phyloP scores from a whole-genome alignment of 2,329 filamentous ascomycete genomes.

The Diplodia scrobiculata region DNA sequence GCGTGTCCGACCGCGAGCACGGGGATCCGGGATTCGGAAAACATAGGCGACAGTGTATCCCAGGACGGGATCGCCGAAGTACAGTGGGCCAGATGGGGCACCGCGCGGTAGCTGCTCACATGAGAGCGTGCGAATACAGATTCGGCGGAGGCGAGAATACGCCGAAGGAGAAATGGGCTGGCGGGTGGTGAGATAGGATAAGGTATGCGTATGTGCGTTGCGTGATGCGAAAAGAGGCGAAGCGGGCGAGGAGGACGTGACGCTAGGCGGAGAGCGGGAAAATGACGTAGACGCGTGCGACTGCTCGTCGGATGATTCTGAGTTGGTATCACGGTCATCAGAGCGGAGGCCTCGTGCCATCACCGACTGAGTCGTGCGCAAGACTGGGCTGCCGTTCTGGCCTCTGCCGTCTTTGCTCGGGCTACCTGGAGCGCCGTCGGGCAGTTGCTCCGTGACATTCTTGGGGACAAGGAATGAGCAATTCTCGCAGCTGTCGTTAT shows the following conservation, averaged over 20 bases:
- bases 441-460: constrained; percentile 56
- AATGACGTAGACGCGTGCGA: constrained; percentile 42
- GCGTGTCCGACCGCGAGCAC: constrained; percentile 59
- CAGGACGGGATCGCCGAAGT: constrained; percentile 58
- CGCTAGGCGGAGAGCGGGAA: constrained; percentile 35
- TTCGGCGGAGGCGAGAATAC: constrained; percentile 59
- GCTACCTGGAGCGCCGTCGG: constrained; percentile 57
- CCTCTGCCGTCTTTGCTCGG: constrained; percentile 53
- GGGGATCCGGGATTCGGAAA: constrained; percentile 61
- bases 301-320: constrained; percentile 43
- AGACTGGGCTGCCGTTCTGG: constrained; percentile 56
- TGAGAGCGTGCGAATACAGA: constrained; percentile 61
- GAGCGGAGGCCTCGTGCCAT: constrained; percentile 50
- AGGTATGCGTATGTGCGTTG: constrained; percentile 55
- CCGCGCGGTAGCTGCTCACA: constrained; percentile 60
- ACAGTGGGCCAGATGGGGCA: constrained; percentile 60
- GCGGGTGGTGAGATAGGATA: constrained; percentile 61
- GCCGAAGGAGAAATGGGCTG: constrained; percentile 57
- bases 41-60: constrained; percentile 63
- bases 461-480: constrained; percentile 60
- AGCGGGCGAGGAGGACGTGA: constrained; percentile 42
- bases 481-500: constrained; percentile 60
- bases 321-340: constrained; percentile 28
- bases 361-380: constrained; percentile 58
- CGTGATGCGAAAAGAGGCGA: constrained; percentile 49